Evolutionary conservation across 805 yeast species (phyloP).

Genomic region (Myxozyma kluyveri): DNA sequence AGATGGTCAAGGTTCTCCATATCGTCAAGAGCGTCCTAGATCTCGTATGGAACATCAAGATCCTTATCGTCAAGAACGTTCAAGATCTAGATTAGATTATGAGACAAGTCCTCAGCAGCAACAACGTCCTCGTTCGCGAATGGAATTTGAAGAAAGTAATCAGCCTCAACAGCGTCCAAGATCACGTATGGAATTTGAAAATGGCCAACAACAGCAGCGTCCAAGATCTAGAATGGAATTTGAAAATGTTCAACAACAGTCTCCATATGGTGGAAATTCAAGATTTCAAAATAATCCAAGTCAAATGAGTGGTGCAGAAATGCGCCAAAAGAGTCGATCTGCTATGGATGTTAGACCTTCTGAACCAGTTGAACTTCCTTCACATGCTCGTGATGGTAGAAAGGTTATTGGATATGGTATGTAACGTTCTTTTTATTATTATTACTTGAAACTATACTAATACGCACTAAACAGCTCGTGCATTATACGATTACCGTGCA

Average conservation of each 20-base stretch:
- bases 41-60: too few species aligned
- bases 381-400: constrained; percentile 45
- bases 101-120: constrained; percentile 21
- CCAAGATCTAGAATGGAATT: neutral
- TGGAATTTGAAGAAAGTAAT: constrained; percentile 1
- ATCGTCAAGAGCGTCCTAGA: constrained; percentile 14
- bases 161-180: neutral
- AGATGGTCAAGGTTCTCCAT: constrained; percentile 14
- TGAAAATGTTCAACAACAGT: too few species aligned
- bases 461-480: too few species aligned
- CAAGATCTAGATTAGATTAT: too few species aligned
- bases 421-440: too few species aligned
- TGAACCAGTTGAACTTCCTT: constrained; percentile 21
- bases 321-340: constrained; percentile 24
- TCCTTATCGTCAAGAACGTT: too few species aligned
- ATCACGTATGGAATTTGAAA: neutral
- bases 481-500: constrained; percentile 58
- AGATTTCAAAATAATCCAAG: neutral
- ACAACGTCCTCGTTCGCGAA: constrained; percentile 10
- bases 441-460: too few species aligned
- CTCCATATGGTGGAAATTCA: neutral
- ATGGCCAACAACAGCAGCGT: neutral
- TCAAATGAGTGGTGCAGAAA: neutral
- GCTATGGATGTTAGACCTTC: constrained; percentile 26
- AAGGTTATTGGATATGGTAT: constrained; percentile 51